phyloP scores from a whole-genome alignment of 148 eudicot species.

The Tetragonia tetragonoides region DNA sequence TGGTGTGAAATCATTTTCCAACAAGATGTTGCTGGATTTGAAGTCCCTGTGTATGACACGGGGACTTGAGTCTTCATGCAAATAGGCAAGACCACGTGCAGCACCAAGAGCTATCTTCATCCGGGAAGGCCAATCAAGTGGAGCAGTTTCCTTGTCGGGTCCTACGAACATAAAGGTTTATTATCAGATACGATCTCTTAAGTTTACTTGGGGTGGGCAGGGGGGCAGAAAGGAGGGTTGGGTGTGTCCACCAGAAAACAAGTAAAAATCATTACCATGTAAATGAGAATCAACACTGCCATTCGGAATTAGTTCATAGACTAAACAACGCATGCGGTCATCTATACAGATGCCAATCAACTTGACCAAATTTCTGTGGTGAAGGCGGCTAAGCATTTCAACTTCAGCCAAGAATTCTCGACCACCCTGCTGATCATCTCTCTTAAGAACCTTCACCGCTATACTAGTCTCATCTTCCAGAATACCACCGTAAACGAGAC shows the following conservation, averaged over 20 bases:
- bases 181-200: neutral
- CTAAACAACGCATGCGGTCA: slow-evolving; percentile 67
- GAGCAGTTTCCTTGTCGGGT: slow-evolving; percentile 59
- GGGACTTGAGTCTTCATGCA: slow-evolving; percentile 97
- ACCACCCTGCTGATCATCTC: slow-evolving; percentile 89
- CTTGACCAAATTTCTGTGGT: slow-evolving; percentile 89
- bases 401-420: slow-evolving; percentile 94
- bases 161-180: slow-evolving; percentile 37
- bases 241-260: too few relatives aligned
- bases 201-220: too few relatives aligned
- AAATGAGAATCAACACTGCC: slow-evolving; percentile 96
- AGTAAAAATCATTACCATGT: slow-evolving; percentile 49
- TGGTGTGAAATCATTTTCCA: slow-evolving; percentile 89
- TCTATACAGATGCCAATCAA: slow-evolving; percentile 84
- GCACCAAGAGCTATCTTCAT: slow-evolving; percentile 91
- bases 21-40: slow-evolving; percentile 87
- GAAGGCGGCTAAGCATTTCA: slow-evolving; percentile 94
- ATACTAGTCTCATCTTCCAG: slow-evolving; percentile 73
- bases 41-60: slow-evolving; percentile 95
- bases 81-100: slow-evolving; percentile 91
- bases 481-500: slow-evolving; percentile 71
- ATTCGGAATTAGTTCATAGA: slow-evolving; percentile 81
- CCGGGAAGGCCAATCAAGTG: slow-evolving; percentile 81
- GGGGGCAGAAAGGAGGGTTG: too few relatives aligned
- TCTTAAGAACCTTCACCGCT: slow-evolving; percentile 86